phyloP scores from a whole-genome alignment of 2,329 filamentous ascomycete genomes.

The Aureobasidium mangrovei region DNA sequence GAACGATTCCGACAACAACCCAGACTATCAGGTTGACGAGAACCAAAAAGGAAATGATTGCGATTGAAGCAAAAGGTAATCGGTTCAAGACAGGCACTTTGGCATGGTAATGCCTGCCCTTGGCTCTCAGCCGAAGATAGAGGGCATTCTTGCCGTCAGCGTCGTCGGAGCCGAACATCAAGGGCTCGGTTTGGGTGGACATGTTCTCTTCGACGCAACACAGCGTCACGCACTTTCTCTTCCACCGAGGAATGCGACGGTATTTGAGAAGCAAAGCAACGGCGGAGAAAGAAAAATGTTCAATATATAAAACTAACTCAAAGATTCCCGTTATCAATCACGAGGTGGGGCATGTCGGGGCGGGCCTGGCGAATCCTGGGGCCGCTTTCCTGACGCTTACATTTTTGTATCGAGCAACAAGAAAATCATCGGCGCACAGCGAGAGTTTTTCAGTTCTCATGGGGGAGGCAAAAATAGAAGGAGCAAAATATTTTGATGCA shows the following conservation, averaged over 20 bases:
- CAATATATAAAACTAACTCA: background rate
- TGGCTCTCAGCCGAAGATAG: conserved; percentile 20
- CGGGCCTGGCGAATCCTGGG: background rate
- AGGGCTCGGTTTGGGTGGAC: background rate
- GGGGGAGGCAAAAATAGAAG: too few relatives aligned
- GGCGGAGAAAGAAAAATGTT: background rate
- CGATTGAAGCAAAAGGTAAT: conserved; percentile 48
- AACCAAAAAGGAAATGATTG: conserved; percentile 47
- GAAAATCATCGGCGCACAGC: background rate
- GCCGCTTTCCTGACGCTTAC: background rate
- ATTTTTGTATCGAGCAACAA: conserved; percentile 5
- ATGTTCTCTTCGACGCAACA: background rate
- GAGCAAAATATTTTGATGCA: too few relatives aligned
- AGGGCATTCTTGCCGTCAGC: conserved; percentile 10
- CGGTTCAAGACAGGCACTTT: conserved; percentile 47
- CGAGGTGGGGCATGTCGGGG: conserved; percentile 6
- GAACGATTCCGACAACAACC: conserved; percentile 48
- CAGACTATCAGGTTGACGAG: conserved; percentile 49
- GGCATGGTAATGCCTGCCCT: conserved; percentile 40
- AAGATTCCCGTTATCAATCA: background rate
- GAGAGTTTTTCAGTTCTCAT: too few relatives aligned
- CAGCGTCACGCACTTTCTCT: background rate
- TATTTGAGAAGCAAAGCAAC: background rate
- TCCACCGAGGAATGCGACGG: too few relatives aligned
- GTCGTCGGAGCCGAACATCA: background rate